Base-by-base conservation (phyloP, 805 yeast genomes). In the Cyberlindnera maclurae region DNA sequence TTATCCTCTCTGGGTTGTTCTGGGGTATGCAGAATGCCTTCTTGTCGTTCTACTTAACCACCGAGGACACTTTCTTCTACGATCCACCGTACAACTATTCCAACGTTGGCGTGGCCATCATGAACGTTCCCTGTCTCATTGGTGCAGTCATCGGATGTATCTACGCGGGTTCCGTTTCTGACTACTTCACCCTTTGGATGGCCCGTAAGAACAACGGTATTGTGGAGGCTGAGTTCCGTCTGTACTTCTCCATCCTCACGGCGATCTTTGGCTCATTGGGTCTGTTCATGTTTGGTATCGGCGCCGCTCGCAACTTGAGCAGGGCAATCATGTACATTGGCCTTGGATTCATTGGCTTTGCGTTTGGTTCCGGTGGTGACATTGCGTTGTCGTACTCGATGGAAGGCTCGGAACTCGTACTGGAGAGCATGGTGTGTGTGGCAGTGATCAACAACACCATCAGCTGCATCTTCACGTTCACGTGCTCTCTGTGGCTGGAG, bases 11-110 rank as follows among this genome's bases (percentile, higher is more conserved):
- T 2, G 85, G 86, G 36, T 43, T 79, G n/a, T 75, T 82, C 46
- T 83, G 90, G 90, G 90, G 90, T 33, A 66, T 77, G 41, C 90
- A 82, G 57, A 87, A 81, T 54, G 83, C 87, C 0, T 78, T 81
- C 53, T 67, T 82, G 46, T 75, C 89, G 0, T 82, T 83, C 50
- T 83, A 82, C 57, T 58, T 83, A 45, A 82, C 89, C 3, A 74
- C 84, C 10, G 84, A 81, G 54, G 88, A 82, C 43, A 78, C 78
- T 39, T 64, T 67, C 46, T 82, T 77, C 62, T 75, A 76, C 37
- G 79, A 70, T 40, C 68, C 70, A 0, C 90, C 93, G 10, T 82
- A 75, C 69, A 72, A 73, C 57, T 80, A 79, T 52, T 65, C 77
- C 12, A 70, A 78, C 47, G 68, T 72, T 5, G 83, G 79, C 28